These are phyloP conservation scores for Coemansia sp. DNA, from an alignment of 192 early-diverging fungal species.

Conservation along the genomic window DNA sequence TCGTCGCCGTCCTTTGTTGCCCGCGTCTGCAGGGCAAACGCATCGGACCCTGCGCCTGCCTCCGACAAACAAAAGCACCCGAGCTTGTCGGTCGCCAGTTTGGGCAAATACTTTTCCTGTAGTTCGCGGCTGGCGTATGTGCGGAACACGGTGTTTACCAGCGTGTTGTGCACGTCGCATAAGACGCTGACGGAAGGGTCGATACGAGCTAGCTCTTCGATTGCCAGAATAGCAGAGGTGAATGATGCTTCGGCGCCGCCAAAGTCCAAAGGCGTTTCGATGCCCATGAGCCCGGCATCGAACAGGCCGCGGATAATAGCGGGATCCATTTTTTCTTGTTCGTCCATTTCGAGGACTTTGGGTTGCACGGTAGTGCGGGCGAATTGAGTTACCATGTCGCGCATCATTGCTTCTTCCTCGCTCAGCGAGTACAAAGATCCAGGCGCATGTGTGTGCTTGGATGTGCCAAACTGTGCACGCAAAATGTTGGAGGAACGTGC, in stretches of 20 bases:
- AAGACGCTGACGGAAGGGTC: conserved; percentile 89
- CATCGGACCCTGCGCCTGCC: conserved; percentile 88
- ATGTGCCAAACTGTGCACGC: no score
- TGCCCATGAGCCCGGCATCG: conserved; percentile 92
- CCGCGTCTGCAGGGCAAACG: conserved; percentile 85
- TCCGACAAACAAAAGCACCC: conserved; percentile 96
- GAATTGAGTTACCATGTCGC: conserved; percentile 74
- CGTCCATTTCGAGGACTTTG: conserved; percentile 89
- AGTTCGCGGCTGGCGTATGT: conserved; percentile 74
- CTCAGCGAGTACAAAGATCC: conserved; percentile 56
- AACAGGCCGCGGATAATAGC: conserved; percentile 80
- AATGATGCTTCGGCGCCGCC: conserved; percentile 83
- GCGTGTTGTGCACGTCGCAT: conserved; percentile 97
- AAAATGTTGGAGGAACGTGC: neutral
- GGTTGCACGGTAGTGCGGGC: conserved; percentile 82
- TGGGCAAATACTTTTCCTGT: conserved; percentile 84
- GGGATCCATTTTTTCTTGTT: conserved; percentile 79
- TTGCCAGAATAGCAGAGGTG: conserved; percentile 76
- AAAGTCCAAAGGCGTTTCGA: conserved; percentile 80
- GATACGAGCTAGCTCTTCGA: conserved; percentile 94
- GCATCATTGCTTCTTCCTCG: conserved; percentile 85
- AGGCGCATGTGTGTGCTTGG: no score
- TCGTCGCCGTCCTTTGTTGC: conserved; percentile 94
- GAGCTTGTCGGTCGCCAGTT: conserved; percentile 75
- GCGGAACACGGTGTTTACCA: conserved; percentile 90